phyloP scores from a whole-genome alignment of 164 flowering plant genomes.

The Tinospora cordifolia region DNA sequence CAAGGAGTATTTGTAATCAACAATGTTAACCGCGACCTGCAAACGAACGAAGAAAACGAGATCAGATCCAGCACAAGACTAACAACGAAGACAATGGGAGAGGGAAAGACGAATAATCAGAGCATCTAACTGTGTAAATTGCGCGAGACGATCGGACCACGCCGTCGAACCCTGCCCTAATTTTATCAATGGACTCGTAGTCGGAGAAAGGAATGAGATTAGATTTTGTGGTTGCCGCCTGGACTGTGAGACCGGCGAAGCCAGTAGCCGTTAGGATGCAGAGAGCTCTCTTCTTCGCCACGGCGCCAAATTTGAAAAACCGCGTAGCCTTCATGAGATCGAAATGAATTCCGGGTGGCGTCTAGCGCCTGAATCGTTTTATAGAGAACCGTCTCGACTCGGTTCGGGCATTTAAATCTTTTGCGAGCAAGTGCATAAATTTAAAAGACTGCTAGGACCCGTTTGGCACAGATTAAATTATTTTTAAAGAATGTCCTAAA shows the following conservation, averaged over 20 bases:
- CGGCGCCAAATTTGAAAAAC: conserved; percentile 37
- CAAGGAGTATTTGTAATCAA: conserved; percentile 69
- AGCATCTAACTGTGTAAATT: conserved; percentile 59
- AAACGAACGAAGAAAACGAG: conserved; percentile 1
- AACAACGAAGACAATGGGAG: neutral
- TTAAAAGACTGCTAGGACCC: no score
- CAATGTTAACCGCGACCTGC: conserved; percentile 53
- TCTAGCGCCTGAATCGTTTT: no score
- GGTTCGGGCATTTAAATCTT: no score
- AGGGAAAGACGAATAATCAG: conserved; percentile 11
- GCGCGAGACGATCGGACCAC: conserved; percentile 73
- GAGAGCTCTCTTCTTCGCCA: conserved; percentile 28
- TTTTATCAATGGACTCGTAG: conserved; percentile 17
- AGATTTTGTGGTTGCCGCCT: conserved; percentile 22
- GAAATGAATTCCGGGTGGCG: no score
- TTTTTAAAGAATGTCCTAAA: no score
- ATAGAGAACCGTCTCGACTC: no score
- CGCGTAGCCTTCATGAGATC: conserved; percentile 5
- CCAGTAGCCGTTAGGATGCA: conserved; percentile 37
- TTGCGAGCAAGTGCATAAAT: no score
- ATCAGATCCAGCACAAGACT: neutral
- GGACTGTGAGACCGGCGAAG: conserved; percentile 21
- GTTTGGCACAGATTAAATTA: no score
- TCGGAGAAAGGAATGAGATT: conserved; percentile 12
- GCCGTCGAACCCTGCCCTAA: conserved; percentile 33